A percentile compares a stretch with the other conserved stretches of the same genome.
Evolutionary conservation across 2,329 filamentous ascomycete genomes (phyloP).

Genomic region (Hyphodiscus sp.): DNA sequence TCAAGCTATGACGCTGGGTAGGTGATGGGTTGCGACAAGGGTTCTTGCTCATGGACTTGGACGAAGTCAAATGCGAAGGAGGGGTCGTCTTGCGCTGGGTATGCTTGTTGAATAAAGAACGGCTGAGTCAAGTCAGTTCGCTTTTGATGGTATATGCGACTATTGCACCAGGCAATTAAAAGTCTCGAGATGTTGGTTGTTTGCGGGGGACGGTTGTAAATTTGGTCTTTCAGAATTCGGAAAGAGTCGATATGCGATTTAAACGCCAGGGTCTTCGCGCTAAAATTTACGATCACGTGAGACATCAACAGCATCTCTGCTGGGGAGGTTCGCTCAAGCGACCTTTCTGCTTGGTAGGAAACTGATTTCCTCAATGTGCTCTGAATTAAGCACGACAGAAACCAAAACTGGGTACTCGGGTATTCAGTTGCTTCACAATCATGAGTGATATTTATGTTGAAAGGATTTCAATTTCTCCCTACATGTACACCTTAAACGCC

Average conservation of each 20-base stretch:
- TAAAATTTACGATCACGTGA: neutral
- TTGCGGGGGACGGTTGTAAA: neutral
- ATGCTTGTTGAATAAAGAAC: constrained; percentile 2
- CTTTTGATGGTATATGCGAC: constrained; percentile 13
- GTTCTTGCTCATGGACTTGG: neutral
- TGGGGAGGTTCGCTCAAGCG: no score
- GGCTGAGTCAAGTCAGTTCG: constrained; percentile 4
- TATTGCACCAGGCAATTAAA: constrained; percentile 27
- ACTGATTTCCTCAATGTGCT: no score
- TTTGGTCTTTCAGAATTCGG: constrained; percentile 3
- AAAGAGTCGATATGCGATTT: neutral
- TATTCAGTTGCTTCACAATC: no score
- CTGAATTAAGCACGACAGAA: neutral
- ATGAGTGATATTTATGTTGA: neutral
- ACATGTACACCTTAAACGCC: constrained; percentile 12
- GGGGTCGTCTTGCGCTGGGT: neutral
- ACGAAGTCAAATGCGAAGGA: neutral
- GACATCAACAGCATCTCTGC: no score
- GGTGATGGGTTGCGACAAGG: neutral
- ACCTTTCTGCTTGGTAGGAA: no score
- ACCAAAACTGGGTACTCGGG: no score
- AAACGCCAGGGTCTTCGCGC: neutral
- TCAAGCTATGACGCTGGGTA: neutral
- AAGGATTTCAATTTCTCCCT: neutral
- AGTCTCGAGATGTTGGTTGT: constrained; percentile 5